Percentiles rank a stretch among this genome's conserved stretches.
These are phyloP conservation scores for Crithidia sp. DNA, from an alignment of 208 protist genomes.

Conservation along the genomic window DNA sequence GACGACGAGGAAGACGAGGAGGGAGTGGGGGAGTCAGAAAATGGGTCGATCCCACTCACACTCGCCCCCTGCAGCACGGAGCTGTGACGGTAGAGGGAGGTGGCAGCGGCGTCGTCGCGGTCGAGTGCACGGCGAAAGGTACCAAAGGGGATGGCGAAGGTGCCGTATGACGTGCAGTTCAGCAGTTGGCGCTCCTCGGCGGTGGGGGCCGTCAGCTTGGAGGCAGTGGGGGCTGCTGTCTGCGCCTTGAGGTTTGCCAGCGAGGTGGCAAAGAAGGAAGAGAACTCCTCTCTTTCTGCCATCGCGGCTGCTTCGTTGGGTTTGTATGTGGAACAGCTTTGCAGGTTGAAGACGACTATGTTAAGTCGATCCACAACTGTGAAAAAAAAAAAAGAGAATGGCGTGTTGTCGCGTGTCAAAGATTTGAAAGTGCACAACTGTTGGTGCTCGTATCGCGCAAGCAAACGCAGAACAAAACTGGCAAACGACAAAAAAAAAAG, in stretches of 20 bases:
- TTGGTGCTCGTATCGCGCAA: too few relatives aligned
- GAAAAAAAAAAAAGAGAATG: neutral
- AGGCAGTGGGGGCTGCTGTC: neutral
- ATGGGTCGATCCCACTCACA: neutral
- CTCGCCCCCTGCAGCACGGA: neutral
- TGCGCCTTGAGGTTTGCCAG: constrained; percentile 10
- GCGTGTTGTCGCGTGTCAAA: too few relatives aligned
- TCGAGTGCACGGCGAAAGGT: neutral
- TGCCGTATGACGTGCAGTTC: constrained; percentile 4
- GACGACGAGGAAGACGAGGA: neutral
- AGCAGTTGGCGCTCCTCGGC: constrained; percentile 3
- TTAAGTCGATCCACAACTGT: neutral
- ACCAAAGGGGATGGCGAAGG: constrained; percentile 13
- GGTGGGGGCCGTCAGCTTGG: neutral
- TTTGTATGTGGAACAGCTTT: neutral
- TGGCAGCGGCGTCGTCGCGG: neutral
- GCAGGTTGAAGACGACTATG: neutral
- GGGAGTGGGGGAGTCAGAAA: neutral
- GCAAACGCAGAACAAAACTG: too few relatives aligned
- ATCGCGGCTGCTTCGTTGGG: neutral
- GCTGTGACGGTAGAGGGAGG: constrained; percentile 3
- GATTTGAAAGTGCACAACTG: too few relatives aligned
- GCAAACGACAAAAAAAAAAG: too few relatives aligned
- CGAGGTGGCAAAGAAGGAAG: constrained; percentile 14
- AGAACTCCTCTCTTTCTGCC: neutral